Base-by-base conservation (phyloP, 2,329 filamentous ascomycete species). In the Epicoccum nigrum region DNA sequence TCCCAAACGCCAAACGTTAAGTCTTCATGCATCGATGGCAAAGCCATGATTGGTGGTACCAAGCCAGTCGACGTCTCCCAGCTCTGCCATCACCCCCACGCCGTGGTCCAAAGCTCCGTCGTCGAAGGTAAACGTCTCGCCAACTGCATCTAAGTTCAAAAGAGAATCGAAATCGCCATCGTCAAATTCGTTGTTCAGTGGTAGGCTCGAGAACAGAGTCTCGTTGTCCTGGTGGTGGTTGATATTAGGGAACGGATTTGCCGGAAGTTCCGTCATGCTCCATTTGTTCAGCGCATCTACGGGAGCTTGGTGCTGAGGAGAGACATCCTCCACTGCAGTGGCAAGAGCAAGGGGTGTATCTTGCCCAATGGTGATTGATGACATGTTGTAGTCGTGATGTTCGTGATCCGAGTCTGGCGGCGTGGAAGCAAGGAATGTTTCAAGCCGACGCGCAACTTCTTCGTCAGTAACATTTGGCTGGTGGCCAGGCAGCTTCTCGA, bases 351-450 rank as follows among this genome's bases (percentile, higher is more conserved):
- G 42, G 13, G 59, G 49, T 9, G 58, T 47, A 9, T 67, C 64
- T 50, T 64, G 51, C 6, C 66, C 56, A 20, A 71, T 69, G 11
- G 64, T 62, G 44, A 71, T 68, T 8, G 63, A 55, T 34, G 67
- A 55, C 45, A 71, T 68, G 11, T 63, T 47, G 40, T 67, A 58
- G 34, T 60, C 51, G 20, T 64, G 57, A 50, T 68, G 63, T 47
- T 72, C 66, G 54, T 74, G 68, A 47, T 75, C 72, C 7, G 67
- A 77, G 23, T 77, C 74, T 2, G 78, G 78, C 3, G 78, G 78
- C 2, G 78, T 80, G 30, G 75, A 76, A 9, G 77, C 77, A n/a
- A 81, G 74, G 71, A 78, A 81, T 1, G 73, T 75, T 63, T 78
- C 77, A 19, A 81, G 69, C 25, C 76, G 72, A 20, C 73, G 70